Percentiles rank a stretch among this genome's conserved stretches.
Conservation (phyloP, 108 stramenopile species). For the Skeletonema menzelii region DNA sequence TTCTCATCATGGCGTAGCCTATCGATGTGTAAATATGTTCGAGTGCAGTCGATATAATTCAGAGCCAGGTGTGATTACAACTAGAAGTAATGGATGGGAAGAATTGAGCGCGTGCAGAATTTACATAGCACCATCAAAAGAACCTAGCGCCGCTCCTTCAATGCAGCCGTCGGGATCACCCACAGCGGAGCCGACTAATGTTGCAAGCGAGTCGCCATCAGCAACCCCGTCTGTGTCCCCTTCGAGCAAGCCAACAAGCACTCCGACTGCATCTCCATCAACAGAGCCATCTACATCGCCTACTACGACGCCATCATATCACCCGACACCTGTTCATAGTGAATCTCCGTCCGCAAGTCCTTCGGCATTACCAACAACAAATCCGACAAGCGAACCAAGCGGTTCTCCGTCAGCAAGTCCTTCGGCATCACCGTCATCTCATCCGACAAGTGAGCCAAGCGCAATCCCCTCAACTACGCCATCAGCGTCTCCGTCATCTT, state of each 20-base stretch:
- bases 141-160: neutral
- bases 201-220: neutral
- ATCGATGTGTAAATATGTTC: neutral
- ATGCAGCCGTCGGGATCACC: neutral
- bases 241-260: no score
- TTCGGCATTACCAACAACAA: neutral
- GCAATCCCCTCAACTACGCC: neutral
- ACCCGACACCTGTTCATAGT: no score
- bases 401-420: neutral
- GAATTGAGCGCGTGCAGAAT: neutral
- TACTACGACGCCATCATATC: no score
- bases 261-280: neutral
- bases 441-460: neutral
- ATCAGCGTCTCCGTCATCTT: neutral
- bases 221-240: neutral
- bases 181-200: neutral
- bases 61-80: neutral
- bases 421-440: conserved; percentile 1
- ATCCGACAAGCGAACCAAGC: neutral
- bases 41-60: neutral
- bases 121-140: neutral
- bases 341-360: neutral
- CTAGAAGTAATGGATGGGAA: neutral
- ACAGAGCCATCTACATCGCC: neutral
- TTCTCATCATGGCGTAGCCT: neutral